phyloP scores from a whole-genome alignment of 495 filamentous ascomycete species.

The Talaromyces thailandensis region DNA sequence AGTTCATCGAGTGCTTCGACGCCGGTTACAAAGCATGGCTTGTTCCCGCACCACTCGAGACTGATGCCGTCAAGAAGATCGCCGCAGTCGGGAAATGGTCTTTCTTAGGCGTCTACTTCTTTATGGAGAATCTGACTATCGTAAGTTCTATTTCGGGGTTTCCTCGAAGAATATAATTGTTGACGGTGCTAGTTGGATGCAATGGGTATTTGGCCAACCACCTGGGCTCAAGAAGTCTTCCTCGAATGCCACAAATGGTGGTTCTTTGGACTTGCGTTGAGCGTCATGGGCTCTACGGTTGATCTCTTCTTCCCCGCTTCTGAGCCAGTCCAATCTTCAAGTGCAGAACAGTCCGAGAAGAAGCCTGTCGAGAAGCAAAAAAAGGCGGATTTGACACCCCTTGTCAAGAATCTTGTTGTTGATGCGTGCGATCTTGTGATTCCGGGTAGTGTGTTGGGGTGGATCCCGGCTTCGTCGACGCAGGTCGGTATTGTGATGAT shows the following conservation, averaged over 20 bases:
- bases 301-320: slow-evolving; percentile 8
- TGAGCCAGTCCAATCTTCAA: neutral
- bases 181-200: slow-evolving; percentile 32
- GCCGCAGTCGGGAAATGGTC: slow-evolving; percentile 22
- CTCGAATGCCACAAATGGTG: slow-evolving; percentile 57
- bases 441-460: slow-evolving; percentile 45
- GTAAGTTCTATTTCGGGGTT: too few species aligned
- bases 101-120: slow-evolving; percentile 29
- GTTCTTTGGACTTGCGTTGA: slow-evolving; percentile 46
- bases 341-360: neutral
- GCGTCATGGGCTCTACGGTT: slow-evolving; percentile 18
- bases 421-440: slow-evolving; percentile 49
- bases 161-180: neutral
- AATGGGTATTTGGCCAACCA: slow-evolving; percentile 26
- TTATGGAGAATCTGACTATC: slow-evolving; percentile 33
- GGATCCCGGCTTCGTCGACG: slow-evolving; percentile 36
- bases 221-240: slow-evolving; percentile 22
- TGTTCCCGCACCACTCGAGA: neutral
- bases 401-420: slow-evolving; percentile 32
- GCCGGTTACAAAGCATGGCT: slow-evolving; percentile 15
- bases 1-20: slow-evolving; percentile 52
- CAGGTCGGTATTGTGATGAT: slow-evolving; percentile 44
- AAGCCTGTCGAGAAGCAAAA: slow-evolving; percentile 3
- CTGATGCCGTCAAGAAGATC: neutral
- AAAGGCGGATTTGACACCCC: slow-evolving; percentile 8